Base-by-base conservation (phyloP, 768 basidiomycete species). In the Neoboletus subvelutipes region DNA sequence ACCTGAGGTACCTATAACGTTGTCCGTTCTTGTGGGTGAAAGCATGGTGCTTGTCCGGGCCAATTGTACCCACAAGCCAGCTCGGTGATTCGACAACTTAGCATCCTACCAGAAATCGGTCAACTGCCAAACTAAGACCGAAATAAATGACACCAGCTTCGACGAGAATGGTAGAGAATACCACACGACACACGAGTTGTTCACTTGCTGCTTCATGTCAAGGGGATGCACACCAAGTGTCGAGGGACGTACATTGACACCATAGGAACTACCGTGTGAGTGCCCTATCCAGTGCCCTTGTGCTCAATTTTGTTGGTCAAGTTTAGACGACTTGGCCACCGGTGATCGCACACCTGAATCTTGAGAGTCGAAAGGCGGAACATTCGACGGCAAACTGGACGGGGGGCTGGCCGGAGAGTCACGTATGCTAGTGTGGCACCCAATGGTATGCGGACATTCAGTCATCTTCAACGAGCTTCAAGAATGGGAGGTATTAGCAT, bases 201-300 rank as follows among this genome's bases (percentile, higher is more conserved):
- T 41, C 33, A 33, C 52, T n/a, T 50, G 22, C 8, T 49, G 22
- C 22, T n/a, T 6, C 29, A 3, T 9, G 7, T 49, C 47, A n/a
- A 17, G 31, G 33, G 5, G 12, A 33, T 4, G 7, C 13, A 1
- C 13, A 13, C 41, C 20, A 2, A 46, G 29, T 29, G n/a, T n/a
- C 17, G 29, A 20, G 45, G 26, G 12, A 47, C 13, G 18, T 28
- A 22, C 46, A n/a, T 24, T n/a, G n/a, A 29, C 8, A 15, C 26
- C 56, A 56, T 40, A 54, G 11, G 54, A 26, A 36, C n/a, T n/a
- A 17, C 52, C 26, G 22, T 55, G 54, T 28, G 52, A 55, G 52
- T 15, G 24, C 8, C 20, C 31, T 8, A 34, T n/a, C 11, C 47
- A 17, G n/a, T 15, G 13, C 8, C 26, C 18, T 9, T 12, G 12